phyloP scores from a whole-genome alignment of 1,284 basidiomycete species.

The Phylloporus sp. region DNA sequence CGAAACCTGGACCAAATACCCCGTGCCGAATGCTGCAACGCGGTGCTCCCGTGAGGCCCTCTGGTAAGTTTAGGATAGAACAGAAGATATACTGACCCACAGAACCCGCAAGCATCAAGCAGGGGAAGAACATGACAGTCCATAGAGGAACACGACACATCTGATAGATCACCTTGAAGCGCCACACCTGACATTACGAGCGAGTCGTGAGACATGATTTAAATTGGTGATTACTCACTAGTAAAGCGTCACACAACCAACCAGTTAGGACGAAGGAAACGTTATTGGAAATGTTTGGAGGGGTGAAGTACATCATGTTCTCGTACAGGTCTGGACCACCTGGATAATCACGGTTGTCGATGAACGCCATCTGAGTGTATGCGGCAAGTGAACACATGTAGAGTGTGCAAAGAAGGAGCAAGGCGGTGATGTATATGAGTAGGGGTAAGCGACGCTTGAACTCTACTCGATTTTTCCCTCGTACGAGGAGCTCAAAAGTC shows the following conservation, averaged over 20 bases:
- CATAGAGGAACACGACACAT: constrained; percentile 9
- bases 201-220: background rate
- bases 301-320: constrained; percentile 19
- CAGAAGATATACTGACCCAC: constrained; percentile 12
- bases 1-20: constrained; percentile 14
- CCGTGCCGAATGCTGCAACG: constrained; percentile 12
- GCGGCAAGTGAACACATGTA: constrained; percentile 20
- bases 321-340: constrained; percentile 30
- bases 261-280: constrained; percentile 23
- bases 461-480: background rate
- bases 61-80: too few species aligned
- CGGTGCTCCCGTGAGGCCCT: background rate
- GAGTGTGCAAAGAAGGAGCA: constrained; percentile 32
- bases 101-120: constrained; percentile 16
- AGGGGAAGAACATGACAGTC: constrained; percentile 23
- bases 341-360: constrained; percentile 36
- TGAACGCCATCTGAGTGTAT: constrained; percentile 36
- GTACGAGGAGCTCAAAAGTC: constrained; percentile 18
- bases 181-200: constrained; percentile 31
- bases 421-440: constrained; percentile 21
- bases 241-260: constrained; percentile 31
- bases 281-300: constrained; percentile 7
- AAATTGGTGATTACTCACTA: constrained; percentile 22
- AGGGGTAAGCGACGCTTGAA: constrained; percentile 11
- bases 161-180: constrained; percentile 31